Percentiles rank a stretch among this genome's conserved stretches.
Conservation (phyloP, 1,284 basidiomycete genomes). For the Taiwanofungus camphoratus region DNA sequence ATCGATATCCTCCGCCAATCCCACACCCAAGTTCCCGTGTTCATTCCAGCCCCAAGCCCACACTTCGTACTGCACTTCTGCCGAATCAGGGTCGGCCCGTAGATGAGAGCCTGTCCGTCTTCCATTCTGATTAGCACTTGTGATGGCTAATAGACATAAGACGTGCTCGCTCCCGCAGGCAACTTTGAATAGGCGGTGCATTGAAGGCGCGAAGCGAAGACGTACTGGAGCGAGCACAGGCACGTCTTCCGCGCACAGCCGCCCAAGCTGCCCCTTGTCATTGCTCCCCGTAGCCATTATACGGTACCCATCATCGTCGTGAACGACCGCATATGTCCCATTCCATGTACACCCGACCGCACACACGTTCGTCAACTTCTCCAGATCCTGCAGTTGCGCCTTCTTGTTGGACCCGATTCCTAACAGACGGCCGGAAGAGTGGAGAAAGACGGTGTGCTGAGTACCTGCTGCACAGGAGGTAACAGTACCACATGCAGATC, state of each 20-base stretch:
- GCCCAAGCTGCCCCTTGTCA: constrained; percentile 68
- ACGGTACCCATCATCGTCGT: constrained; percentile 13
- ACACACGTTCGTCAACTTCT: constrained; percentile 23
- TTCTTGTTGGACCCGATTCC: constrained; percentile 67
- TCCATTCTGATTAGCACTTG: not conserved
- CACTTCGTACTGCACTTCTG: constrained; percentile 39
- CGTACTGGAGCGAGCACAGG: constrained; percentile 23
- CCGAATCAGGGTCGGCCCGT: too few relatives aligned
- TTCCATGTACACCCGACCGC: constrained; percentile 74
- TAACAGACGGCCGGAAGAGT: constrained; percentile 41
- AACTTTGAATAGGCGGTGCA: constrained; percentile 27
- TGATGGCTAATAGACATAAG: constrained; percentile 29
- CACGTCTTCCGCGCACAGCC: constrained; percentile 13
- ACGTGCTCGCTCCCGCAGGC: constrained; percentile 83
- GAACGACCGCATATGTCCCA: constrained; percentile 57
- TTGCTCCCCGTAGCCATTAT: constrained; percentile 55
- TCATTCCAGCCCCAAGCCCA: constrained; percentile 96
- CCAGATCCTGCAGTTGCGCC: constrained; percentile 51
- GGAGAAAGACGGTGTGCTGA: constrained; percentile 63
- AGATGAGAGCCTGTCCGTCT: too few relatives aligned
- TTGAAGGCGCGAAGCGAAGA: constrained; percentile 30
- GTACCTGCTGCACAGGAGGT: constrained; percentile 51
- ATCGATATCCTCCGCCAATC: constrained; percentile 47
- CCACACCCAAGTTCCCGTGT: constrained; percentile 83
- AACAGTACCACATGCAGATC: constrained; percentile 25